Percentiles rank a stretch among this genome's conserved stretches.
Evolutionary conservation across 257 asterid genomes (phyloP).

Genomic region (Phtheirospermum japonicum): DNA sequence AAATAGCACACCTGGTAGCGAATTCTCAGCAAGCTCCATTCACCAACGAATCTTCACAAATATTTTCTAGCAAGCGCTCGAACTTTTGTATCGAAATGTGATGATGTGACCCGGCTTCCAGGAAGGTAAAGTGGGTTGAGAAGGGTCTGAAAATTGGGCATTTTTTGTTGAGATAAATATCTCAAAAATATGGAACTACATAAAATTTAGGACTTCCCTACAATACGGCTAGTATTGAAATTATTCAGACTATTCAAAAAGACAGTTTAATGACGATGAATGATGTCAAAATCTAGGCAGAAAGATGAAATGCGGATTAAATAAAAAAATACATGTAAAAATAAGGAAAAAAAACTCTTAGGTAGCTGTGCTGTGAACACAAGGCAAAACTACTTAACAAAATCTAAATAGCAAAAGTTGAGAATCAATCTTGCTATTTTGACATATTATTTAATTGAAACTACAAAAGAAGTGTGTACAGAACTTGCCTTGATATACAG

Average conservation of each 20-base stretch:
- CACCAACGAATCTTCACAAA: constrained; percentile 41
- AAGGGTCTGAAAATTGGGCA: constrained; percentile 60
- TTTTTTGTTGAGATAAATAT: background rate
- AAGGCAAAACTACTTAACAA: background rate
- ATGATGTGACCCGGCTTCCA: constrained; percentile 89
- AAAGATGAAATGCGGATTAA: no score
- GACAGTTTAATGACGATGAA: no score
- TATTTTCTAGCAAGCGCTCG: constrained; percentile 93
- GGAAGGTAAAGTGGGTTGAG: constrained; percentile 94
- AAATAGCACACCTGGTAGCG: constrained; percentile 29
- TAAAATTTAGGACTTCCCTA: no score
- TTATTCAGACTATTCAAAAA: no score
- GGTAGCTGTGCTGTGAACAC: background rate
- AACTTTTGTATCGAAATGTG: constrained; percentile 97
- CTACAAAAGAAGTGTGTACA: background rate
- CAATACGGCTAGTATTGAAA: no score
- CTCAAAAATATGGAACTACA: background rate
- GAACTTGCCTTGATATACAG: constrained; percentile 7
- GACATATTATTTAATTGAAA: background rate
- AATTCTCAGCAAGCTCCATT: background rate
- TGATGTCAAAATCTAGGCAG: no score
- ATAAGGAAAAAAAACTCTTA: background rate
- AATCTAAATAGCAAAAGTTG: background rate
- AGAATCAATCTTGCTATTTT: background rate
- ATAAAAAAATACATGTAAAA: no score